Conservation (phyloP, 2,329 filamentous ascomycete genomes). For the Thielaviopsis musarum region DNA sequence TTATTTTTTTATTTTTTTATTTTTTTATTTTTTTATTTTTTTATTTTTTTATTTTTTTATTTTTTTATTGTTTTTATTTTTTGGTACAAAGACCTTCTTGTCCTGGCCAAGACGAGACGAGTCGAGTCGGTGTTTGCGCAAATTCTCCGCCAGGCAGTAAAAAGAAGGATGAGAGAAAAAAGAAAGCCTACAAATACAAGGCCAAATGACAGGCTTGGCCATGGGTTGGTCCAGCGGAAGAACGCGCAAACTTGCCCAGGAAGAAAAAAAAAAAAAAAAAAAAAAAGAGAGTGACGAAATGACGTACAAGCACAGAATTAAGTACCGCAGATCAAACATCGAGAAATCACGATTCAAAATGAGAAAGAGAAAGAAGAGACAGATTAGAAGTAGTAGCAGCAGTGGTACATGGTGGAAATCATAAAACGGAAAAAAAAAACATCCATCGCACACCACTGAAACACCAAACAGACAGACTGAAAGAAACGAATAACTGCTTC, state of each 20-base stretch:
- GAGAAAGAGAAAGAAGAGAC: too few relatives aligned
- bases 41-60: too few relatives aligned
- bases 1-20: too few relatives aligned
- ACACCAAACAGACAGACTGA: neutral
- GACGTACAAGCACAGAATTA: neutral
- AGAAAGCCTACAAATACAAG: neutral
- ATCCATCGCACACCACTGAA: neutral
- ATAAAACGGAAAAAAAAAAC: neutral
- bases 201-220: too few relatives aligned
- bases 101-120: too few relatives aligned
- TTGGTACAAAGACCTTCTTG: too few relatives aligned
- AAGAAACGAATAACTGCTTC: neutral
- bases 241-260: neutral
- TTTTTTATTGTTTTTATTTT: too few relatives aligned
- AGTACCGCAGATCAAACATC: neutral
- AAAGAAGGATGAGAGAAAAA: neutral
- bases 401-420: neutral
- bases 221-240: neutral
- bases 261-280: neutral
- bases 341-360: neutral
- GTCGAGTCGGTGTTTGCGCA: too few relatives aligned
- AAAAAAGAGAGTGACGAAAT: neutral
- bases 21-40: too few relatives aligned
- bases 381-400: too few relatives aligned
- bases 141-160: too few relatives aligned